Percentiles rank a stretch among this genome's conserved stretches.
Conservation (phyloP, 805 yeast genomes). For the Vanderwaltozyma yarrowii region DNA sequence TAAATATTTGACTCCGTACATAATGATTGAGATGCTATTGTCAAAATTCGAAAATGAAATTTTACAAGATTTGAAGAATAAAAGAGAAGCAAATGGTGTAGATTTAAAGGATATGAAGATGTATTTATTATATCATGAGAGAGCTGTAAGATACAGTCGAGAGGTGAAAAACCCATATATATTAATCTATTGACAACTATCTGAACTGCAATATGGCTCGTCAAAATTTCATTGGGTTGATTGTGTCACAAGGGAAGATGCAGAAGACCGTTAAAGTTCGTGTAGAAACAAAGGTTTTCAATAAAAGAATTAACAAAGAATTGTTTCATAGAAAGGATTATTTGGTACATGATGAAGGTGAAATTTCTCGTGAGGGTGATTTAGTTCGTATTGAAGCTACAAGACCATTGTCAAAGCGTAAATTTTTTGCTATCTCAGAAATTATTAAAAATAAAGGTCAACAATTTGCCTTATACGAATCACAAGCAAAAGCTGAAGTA, state of each 20-base stretch:
- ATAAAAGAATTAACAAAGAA: slow-evolving; percentile 63
- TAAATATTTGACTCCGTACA: too few species aligned
- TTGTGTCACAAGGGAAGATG: slow-evolving; percentile 94
- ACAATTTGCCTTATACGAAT: slow-evolving; percentile 72
- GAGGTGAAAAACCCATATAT: too few species aligned
- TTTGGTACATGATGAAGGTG: slow-evolving; percentile 88
- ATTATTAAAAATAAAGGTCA: slow-evolving; percentile 84
- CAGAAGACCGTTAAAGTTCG: slow-evolving; percentile 90
- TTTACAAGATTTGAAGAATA: too few species aligned
- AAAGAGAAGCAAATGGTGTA: too few species aligned
- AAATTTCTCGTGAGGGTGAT: slow-evolving; percentile 89
- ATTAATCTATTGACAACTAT: too few species aligned
- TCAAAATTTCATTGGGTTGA: slow-evolving; percentile 86
- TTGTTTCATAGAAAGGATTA: slow-evolving; percentile 70
- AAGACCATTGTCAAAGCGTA: slow-evolving; percentile 73
- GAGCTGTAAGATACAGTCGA: too few species aligned
- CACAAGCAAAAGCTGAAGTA: slow-evolving; percentile 60
- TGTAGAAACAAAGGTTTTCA: slow-evolving; percentile 66
- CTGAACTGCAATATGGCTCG: too few species aligned
- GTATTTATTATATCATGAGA: too few species aligned
- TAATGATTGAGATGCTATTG: too few species aligned
- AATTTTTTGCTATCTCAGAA: slow-evolving; percentile 86
- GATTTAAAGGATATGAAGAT: too few species aligned
- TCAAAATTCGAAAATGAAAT: too few species aligned
- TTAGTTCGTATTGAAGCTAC: slow-evolving; percentile 85